Base-by-base conservation (phyloP, 1,139 yeast genomes). In the Sugiyamaella paludigena region DNA sequence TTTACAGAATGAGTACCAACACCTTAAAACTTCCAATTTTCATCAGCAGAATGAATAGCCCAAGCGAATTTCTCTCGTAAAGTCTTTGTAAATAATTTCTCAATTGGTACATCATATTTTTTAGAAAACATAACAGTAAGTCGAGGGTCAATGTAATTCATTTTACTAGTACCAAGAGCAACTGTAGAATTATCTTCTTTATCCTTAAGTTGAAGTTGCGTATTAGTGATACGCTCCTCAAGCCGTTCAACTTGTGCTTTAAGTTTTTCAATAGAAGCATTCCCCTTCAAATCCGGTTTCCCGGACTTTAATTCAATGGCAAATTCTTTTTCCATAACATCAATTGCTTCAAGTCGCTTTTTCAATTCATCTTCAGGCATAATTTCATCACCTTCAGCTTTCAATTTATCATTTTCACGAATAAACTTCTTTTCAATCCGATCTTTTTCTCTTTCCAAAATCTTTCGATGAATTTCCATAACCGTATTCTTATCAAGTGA, bases 61-160 rank as follows among this genome's bases (percentile, higher is more conserved):
- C 98, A 91, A 47, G 80, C 83, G 70, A 91, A 91, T 72, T 91
- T 91, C 40, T 91, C 97, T 56, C 98, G 75, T 57, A 91, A 74
- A 0, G 98, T 86, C 69, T 88, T 89, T 24, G 97, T 85, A 60
- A 92, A 89, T 47, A 92, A 76, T 69, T 87, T 89, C 67, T 91
- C 98, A 52, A 92, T 84, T 10, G 98, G 98, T 26, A 92, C 97
- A 50, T 80, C 76, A 64, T 74, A 88, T 68, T 83, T 87, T 68
- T 89, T 89, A 44, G 96, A 80, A 68, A 89, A 92, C 77, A 87
- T 83, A 41, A 87, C 97, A 0, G 95, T 83, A 59, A 92, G 74
- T 59, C 98, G 76, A 26, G 98, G 98, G 68, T 92, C 98, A 54
- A 91, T 91, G 74, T 91, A 91, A 68, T 91, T 91, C 78, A 87